Conservation (phyloP, 768 basidiomycete species). For the Xerocomellus amylosporus region DNA sequence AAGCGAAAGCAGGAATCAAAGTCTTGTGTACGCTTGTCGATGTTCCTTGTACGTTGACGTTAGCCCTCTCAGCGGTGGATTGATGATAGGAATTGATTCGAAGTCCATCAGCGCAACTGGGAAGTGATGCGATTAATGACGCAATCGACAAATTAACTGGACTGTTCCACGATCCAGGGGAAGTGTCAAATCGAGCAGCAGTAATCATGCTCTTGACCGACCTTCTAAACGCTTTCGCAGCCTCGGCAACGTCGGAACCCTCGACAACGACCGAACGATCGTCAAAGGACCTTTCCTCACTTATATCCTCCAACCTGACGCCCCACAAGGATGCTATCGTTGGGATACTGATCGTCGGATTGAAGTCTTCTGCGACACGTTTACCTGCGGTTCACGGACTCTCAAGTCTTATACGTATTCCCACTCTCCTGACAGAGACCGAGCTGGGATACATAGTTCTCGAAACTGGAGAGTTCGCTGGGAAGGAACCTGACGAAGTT, state of each 20-base stretch:
- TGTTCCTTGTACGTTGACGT: conserved; percentile 66
- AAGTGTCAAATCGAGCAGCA: conserved; percentile 61
- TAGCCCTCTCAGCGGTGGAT: background rate
- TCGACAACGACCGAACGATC: background rate
- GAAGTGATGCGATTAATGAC: conserved; percentile 63
- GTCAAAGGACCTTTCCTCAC: conserved; percentile 30
- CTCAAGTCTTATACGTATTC: conserved; percentile 62
- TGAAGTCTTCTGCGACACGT: conserved; percentile 50
- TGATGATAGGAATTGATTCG: conserved; percentile 1
- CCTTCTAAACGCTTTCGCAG: conserved; percentile 48
- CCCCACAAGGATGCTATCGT: conserved; percentile 77
- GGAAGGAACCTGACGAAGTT: conserved; percentile 44
- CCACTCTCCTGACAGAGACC: conserved; percentile 58
- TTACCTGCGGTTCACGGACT: conserved; percentile 64
- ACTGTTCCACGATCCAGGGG: conserved; percentile 71
- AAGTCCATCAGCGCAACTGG: conserved; percentile 55
- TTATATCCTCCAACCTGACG: conserved; percentile 40
- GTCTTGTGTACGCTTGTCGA: conserved; percentile 73
- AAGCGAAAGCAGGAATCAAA: conserved; percentile 85
- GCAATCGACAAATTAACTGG: conserved; percentile 73
- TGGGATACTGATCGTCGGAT: conserved; percentile 57
- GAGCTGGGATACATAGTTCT: conserved; percentile 82
- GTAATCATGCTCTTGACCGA: conserved; percentile 68
- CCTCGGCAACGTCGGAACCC: background rate
- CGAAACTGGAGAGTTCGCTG: conserved; percentile 66